Evolutionary conservation across 495 filamentous ascomycete genomes (phyloP), one percentile per base, ranked within the genome.

Genomic region (Xeromyces bisporus): DNA sequence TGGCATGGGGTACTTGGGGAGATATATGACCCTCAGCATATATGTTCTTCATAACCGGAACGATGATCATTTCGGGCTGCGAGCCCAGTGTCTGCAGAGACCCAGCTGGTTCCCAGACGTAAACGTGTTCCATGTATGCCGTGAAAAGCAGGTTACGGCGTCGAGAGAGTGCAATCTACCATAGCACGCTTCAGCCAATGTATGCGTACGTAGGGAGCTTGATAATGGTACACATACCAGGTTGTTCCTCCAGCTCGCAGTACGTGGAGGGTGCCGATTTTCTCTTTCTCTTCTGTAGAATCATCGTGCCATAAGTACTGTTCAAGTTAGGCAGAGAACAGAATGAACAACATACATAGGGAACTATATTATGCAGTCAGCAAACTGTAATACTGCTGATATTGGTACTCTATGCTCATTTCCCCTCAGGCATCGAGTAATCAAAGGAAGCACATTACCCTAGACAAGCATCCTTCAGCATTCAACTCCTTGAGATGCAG

Each of bases 121-220:
- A 66, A 6, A 97, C 77, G 26, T 71, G 55, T 25, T 74, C 64
- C 15, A 54, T 46, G 39, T 75, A 78, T n/a, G 83, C 87, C 6
- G 75, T 65, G 43, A 93, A 87, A 32, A 83, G 75, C 17, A 92
- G 60, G 36, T 79, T 76, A 12, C 63, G 59, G 15, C 56, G 51
- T 29, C 72, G 68, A 3, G 71, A 75, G 5, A 71, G 48, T 10
- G 61, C 71, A 32, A 59, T 62, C 66, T 68, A 27, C 32, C 13
- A 10, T 9, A 17, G 30, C 17, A 12, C 25, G 2, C 15, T n/a
- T 26, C 21, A 13, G 20, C 7, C 15, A 36, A 23, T n/a, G n/a
- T n/a, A 18, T 32, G 15, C 10, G 18, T 15, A 5, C 4, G 16
- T 30, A 9, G 16, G 13, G 12, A 12, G 25, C 24, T 5, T n/a